Conservation (phyloP, 2,329 filamentous ascomycete species). For the Bimuria novae-zelandiae region DNA sequence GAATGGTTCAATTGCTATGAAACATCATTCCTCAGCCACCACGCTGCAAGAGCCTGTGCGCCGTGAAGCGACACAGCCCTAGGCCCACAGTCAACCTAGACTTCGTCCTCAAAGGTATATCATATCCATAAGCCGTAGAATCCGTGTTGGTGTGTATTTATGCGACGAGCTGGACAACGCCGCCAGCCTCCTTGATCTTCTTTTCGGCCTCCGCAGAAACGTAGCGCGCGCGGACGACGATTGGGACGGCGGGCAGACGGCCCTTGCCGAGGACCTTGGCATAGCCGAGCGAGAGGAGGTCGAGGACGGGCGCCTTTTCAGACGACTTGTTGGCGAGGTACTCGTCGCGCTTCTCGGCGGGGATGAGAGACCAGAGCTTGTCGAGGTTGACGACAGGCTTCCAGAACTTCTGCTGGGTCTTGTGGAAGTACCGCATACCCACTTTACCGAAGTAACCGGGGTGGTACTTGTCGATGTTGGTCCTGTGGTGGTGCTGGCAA, state of each 20-base stretch:
- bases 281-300: constrained; percentile 96
- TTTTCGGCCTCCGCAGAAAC: constrained; percentile 95
- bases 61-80: constrained; percentile 33
- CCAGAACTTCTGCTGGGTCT: constrained; percentile 94
- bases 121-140: constrained; percentile 12
- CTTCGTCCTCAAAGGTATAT: constrained; percentile 21
- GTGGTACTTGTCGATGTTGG: constrained; percentile 92
- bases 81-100: constrained; percentile 27
- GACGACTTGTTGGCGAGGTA: constrained; percentile 73
- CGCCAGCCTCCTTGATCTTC: constrained; percentile 98
- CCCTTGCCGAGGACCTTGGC: constrained; percentile 99
- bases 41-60: constrained; percentile 51
- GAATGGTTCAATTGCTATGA: constrained; percentile 53
- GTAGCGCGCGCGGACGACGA: constrained; percentile 94
- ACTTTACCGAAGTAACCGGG: constrained; percentile 99
- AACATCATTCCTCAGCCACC: constrained; percentile 58
- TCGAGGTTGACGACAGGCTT: constrained; percentile 98
- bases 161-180: constrained; percentile 93
- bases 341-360: constrained; percentile 87
- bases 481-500: constrained; percentile 89
- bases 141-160: constrained; percentile 52
- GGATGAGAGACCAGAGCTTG: constrained; percentile 98
- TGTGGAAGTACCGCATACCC: constrained; percentile 73
- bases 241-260: constrained; percentile 86
- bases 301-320: constrained; percentile 95